Conservation (phyloP, 495 filamentous ascomycete species). For the Penicillium manginii region DNA sequence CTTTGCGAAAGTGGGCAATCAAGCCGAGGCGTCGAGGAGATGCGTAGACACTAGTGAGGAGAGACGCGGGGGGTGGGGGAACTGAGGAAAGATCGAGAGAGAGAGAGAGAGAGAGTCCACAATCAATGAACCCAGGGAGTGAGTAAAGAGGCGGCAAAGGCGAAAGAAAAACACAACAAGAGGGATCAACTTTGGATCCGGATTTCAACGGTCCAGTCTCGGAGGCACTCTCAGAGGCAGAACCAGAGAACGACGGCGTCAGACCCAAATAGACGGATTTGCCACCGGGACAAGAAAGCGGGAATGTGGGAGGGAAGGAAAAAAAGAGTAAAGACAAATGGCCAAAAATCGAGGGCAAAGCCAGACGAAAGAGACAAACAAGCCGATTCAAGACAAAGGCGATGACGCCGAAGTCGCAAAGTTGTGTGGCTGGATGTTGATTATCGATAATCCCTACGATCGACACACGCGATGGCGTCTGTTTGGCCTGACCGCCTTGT, state of each 20-base stretch:
- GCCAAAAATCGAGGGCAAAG: background rate
- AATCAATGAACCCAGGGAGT: background rate
- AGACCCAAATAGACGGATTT: conserved; percentile 32
- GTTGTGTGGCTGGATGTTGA: conserved; percentile 36
- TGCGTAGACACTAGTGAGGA: conserved; percentile 14
- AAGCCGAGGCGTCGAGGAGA: conserved; percentile 8
- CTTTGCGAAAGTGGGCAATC: conserved; percentile 7
- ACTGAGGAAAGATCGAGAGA: conserved; percentile 15
- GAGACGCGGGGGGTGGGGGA: conserved; percentile 9
- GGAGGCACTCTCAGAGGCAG: conserved; percentile 34
- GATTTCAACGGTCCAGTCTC: conserved; percentile 33
- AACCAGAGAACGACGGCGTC: conserved; percentile 40
- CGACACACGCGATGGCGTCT: conserved; percentile 38
- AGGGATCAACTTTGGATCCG: conserved; percentile 26
- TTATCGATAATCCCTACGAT: conserved; percentile 42
- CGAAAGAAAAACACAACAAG: conserved; percentile 32
- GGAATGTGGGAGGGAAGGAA: conserved; percentile 3
- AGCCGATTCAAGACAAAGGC: conserved; percentile 1
- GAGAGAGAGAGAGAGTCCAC: background rate
- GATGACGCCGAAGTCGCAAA: conserved; percentile 10
- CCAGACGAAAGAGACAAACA: conserved; percentile 5
- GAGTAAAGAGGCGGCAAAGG: conserved; percentile 24
- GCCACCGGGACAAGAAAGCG: conserved; percentile 38
- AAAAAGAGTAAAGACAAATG: conserved; percentile 5
- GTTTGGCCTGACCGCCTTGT: conserved; percentile 40